Evolutionary conservation across 2,329 filamentous ascomycete species (phyloP).

Genomic region (Aspergillus tamarii): DNA sequence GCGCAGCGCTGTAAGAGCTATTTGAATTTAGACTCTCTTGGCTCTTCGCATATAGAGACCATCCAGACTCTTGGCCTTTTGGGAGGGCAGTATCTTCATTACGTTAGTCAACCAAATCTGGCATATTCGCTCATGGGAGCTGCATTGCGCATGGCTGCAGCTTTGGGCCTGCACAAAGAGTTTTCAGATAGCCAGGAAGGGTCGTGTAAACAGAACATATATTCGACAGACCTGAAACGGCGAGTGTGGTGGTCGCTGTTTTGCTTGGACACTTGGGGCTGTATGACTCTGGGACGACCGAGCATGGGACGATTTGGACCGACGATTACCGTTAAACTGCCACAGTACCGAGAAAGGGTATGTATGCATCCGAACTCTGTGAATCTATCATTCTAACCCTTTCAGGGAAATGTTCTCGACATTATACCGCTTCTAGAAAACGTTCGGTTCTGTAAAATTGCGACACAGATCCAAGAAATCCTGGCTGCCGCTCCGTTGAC

Average conservation of each 20-base stretch:
- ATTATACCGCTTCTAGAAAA: constrained; percentile 75
- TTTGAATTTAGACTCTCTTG: constrained; percentile 68
- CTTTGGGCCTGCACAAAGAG: constrained; percentile 72
- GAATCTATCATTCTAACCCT: constrained; percentile 31
- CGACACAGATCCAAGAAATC: constrained; percentile 75
- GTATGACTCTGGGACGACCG: constrained; percentile 70
- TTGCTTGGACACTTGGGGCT: constrained; percentile 74
- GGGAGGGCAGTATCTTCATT: constrained; percentile 77
- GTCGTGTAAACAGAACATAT: constrained; percentile 49
- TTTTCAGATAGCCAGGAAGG: constrained; percentile 50
- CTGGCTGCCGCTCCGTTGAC: constrained; percentile 71
- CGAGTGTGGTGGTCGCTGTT: constrained; percentile 77
- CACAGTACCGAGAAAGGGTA: constrained; percentile 54
- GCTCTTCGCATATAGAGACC: constrained; percentile 72
- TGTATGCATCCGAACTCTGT: constrained; percentile 16
- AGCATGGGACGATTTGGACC: constrained; percentile 69
- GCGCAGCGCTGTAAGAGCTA: constrained; percentile 70
- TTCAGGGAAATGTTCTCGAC: constrained; percentile 62
- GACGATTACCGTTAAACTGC: constrained; percentile 68
- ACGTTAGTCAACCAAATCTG: constrained; percentile 76
- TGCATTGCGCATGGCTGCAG: constrained; percentile 73
- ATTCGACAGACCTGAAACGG: constrained; percentile 63
- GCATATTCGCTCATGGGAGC: constrained; percentile 74
- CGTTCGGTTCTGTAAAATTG: constrained; percentile 78
- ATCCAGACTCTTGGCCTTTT: constrained; percentile 72